These are phyloP conservation scores for Cydonia oblonga DNA, from an alignment of 331 rosid species.

Conservation along the genomic window DNA sequence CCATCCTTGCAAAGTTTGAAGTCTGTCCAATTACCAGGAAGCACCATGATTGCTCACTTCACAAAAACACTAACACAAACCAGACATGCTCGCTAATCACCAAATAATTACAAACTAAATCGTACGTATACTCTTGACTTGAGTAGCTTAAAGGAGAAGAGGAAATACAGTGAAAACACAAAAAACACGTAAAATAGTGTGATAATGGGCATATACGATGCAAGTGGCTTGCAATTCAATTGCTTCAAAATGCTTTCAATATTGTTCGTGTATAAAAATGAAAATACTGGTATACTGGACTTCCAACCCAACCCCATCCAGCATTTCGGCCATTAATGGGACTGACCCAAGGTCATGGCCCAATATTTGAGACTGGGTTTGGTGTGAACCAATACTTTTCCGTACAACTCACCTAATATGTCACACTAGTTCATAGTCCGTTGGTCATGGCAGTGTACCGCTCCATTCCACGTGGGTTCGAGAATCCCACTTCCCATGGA, in stretches of 20 bases:
- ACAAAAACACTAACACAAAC: not conserved
- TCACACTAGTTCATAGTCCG: no score
- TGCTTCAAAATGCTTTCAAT: not conserved
- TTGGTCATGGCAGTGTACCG: no score
- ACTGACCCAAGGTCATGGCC: no score
- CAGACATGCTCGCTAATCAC: not conserved
- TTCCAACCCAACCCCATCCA: no score
- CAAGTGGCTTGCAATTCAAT: not conserved
- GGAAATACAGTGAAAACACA: not conserved
- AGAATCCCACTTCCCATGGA: not conserved
- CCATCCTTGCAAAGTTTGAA: slow-evolving; percentile 4
- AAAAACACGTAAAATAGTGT: not conserved
- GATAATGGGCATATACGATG: not conserved
- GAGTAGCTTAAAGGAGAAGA: not conserved
- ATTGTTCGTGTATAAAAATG: no score
- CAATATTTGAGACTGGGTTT: no score
- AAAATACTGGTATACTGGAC: no score
- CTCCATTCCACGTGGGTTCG: not conserved
- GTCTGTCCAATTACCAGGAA: not conserved
- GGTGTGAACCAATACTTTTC: no score
- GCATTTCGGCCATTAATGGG: no score
- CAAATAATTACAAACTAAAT: not conserved
- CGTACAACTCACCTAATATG: no score
- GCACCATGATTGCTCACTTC: not conserved
- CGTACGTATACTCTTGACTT: not conserved